phyloP scores from a whole-genome alignment of 805 yeast genomes.

The Wickerhamomyces ciferrii region DNA sequence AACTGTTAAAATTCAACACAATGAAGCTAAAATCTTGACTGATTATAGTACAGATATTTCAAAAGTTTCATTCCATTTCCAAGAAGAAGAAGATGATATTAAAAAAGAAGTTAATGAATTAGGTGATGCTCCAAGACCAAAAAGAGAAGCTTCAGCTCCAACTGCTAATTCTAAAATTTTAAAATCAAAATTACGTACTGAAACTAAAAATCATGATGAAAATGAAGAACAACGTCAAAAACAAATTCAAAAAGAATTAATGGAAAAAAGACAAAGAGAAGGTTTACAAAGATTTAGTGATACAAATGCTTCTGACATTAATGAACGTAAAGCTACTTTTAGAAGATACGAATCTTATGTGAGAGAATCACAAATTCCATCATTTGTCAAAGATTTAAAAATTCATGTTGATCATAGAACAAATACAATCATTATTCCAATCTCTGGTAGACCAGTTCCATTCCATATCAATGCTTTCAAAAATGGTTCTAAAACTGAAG shows the following conservation, averaged over 20 bases:
- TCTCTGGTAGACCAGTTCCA: constrained; percentile 95
- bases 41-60: constrained; percentile 65
- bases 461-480: constrained; percentile 93
- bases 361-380: constrained; percentile 89
- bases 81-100: constrained; percentile 46
- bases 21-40: constrained; percentile 63
- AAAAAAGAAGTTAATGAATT: constrained; percentile 35
- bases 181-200: constrained; percentile 76
- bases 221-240: constrained; percentile 74
- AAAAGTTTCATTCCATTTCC: constrained; percentile 81
- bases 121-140: constrained; percentile 26
- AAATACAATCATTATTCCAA: constrained; percentile 87
- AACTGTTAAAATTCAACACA: constrained; percentile 61
- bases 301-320: constrained; percentile 61
- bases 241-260: constrained; percentile 77
- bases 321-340: constrained; percentile 67
- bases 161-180: constrained; percentile 54
- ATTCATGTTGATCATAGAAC: constrained; percentile 83
- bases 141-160: constrained; percentile 26
- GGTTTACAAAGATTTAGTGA: constrained; percentile 81
- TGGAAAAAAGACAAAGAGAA: constrained; percentile 79
- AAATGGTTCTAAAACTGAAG: constrained; percentile 92
- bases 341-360: constrained; percentile 92
- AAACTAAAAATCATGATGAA: constrained; percentile 68
- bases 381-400: constrained; percentile 73